A percentile compares a stretch with the other conserved stretches of the same genome.
These are phyloP conservation scores for Orbilia brochopaga DNA, from an alignment of 2,329 filamentous ascomycete genomes.

Conservation along the genomic window DNA sequence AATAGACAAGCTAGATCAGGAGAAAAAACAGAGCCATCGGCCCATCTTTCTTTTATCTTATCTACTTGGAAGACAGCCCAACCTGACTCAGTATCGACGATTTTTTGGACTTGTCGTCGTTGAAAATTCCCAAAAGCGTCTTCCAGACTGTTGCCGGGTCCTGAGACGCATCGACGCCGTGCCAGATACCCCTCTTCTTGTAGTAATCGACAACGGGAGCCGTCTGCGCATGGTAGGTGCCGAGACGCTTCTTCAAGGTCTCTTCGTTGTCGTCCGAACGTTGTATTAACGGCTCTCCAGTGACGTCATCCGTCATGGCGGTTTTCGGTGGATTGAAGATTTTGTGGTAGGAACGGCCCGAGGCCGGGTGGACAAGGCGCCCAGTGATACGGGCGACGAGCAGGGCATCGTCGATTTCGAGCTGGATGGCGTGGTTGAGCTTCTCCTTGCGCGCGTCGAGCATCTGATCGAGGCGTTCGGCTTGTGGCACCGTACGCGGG, in stretches of 20 bases:
- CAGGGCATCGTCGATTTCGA: conserved; percentile 93
- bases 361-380: conserved; percentile 92
- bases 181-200: conserved; percentile 97
- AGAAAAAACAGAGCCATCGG: conserved; percentile 4
- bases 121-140: conserved; percentile 83
- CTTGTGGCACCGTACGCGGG: conserved; percentile 93
- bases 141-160: conserved; percentile 96
- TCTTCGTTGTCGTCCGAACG: conserved; percentile 96
- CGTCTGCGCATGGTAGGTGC: conserved; percentile 93
- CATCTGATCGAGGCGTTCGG: conserved; percentile 93
- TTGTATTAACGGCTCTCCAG: conserved; percentile 94
- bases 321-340: conserved; percentile 98
- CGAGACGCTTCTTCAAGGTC: conserved; percentile 90
- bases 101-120: conserved; percentile 59
- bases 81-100: conserved; percentile 51
- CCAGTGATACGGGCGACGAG: conserved; percentile 96
- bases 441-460: conserved; percentile 76
- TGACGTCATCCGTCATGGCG: conserved; percentile 93
- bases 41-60: conserved; percentile 8
- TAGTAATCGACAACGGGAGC: conserved; percentile 93
- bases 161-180: conserved; percentile 91
- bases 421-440: conserved; percentile 92
- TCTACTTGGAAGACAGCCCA: conserved; percentile 49
- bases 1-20: conserved; percentile 17
- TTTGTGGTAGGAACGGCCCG: conserved; percentile 95